phyloP scores from a whole-genome alignment of 495 filamentous ascomycete species.

The Penicillium cataractarum region DNA sequence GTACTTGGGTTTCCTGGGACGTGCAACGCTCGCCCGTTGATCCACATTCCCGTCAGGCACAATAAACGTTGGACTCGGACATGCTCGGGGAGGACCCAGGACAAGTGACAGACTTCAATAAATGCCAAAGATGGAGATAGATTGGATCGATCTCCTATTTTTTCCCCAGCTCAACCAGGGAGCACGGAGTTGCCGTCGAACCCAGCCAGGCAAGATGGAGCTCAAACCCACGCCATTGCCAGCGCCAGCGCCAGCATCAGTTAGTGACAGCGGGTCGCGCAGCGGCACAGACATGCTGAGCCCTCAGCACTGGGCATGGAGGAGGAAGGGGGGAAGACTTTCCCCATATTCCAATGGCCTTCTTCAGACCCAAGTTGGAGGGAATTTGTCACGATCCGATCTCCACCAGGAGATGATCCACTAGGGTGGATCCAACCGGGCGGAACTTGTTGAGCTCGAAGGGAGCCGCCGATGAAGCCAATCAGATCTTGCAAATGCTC shows the following conservation, averaged over 20 bases:
- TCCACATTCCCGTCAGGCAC: constrained; percentile 21
- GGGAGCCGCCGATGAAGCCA: constrained; percentile 23
- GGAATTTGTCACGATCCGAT: constrained; percentile 31
- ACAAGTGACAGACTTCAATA: constrained; percentile 8
- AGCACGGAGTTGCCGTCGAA: constrained; percentile 19
- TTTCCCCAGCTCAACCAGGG: constrained; percentile 6
- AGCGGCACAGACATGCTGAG: constrained; percentile 1
- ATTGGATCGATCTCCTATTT: neutral
- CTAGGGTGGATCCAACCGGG: constrained; percentile 6
- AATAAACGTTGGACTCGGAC: constrained; percentile 20
- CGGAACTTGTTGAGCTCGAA: constrained; percentile 11
- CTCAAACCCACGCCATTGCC: too few species aligned
- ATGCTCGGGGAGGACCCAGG: constrained; percentile 24
- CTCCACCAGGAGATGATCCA: constrained; percentile 19
- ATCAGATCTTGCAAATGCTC: constrained; percentile 12
- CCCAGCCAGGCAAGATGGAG: too few species aligned
- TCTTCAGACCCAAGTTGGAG: constrained; percentile 15
- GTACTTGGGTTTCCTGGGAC: too few species aligned
- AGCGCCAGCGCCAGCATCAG: neutral
- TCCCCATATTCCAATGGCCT: constrained; percentile 14
- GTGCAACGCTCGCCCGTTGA: constrained; percentile 19
- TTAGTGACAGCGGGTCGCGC: neutral
- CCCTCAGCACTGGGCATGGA: constrained; percentile 4
- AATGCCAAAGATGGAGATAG: neutral
- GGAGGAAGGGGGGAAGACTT: neutral